These are phyloP conservation scores for Rhytidhysteron rufulum DNA, from an alignment of 2,329 filamentous ascomycete species.

Conservation along the genomic window DNA sequence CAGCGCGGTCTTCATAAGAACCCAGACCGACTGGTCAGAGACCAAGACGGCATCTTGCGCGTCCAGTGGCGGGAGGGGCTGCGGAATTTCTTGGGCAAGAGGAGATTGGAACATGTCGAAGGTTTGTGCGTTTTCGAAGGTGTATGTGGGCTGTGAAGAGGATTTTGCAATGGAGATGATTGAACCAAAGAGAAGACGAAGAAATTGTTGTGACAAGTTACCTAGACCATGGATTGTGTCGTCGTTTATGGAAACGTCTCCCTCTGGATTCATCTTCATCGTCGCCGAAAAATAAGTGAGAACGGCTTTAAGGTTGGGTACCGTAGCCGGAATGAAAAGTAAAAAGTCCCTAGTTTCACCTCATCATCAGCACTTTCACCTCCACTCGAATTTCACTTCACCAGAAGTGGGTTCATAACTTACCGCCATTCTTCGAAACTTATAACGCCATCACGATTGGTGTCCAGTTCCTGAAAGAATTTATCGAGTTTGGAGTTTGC, in stretches of 20 bases:
- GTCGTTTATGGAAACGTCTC: constrained; percentile 88
- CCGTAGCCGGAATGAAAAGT: constrained; percentile 73
- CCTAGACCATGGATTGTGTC: constrained; percentile 90
- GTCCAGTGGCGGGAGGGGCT: constrained; percentile 34
- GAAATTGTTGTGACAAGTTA: constrained; percentile 63
- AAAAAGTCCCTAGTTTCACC: constrained; percentile 71
- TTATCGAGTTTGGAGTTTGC: constrained; percentile 71
- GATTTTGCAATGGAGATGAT: constrained; percentile 63
- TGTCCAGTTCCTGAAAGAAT: constrained; percentile 88
- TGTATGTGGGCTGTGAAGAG: constrained; percentile 35
- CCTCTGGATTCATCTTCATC: constrained; percentile 85
- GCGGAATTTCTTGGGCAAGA: constrained; percentile 18
- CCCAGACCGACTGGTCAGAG: constrained; percentile 22
- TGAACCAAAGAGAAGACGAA: constrained; percentile 73
- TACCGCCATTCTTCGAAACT: constrained; percentile 97
- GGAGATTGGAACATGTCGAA: constrained; percentile 21
- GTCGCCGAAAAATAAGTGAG: constrained; percentile 89
- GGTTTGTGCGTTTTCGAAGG: constrained; percentile 19
- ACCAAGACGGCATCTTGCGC: constrained; percentile 21
- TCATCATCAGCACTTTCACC: constrained; percentile 11
- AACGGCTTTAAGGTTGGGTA: constrained; percentile 72
- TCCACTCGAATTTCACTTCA: constrained; percentile 3
- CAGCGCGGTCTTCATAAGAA: constrained; percentile 44
- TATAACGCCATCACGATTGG: constrained; percentile 81
- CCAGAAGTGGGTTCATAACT: constrained; percentile 32